Evolutionary conservation across 306 rosid species (phyloP), one percentile per base, ranked within the genome.

Genomic region (Chamaecrista fasciculata): DNA sequence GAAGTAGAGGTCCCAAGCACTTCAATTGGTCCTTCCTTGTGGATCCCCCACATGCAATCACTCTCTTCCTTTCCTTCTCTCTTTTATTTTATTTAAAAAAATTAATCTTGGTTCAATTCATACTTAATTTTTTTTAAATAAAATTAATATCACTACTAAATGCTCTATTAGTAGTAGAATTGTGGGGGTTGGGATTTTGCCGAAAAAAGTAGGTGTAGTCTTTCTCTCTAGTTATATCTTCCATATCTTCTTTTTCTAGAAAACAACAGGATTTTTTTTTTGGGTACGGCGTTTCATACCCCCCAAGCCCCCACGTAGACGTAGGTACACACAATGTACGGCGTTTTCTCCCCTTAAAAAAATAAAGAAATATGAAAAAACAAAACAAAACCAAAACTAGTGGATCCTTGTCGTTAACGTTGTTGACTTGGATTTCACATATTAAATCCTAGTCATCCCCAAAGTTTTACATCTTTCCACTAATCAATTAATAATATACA

Each of bases 41-140:
- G 79, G 79, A 29, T 74, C 80, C 75, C 75, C 80, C 72, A 72
- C 73, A 60, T 47, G 57, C 80, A 77, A 63, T 77, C 77, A 36
- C 74, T 66, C 69, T 71, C 77, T 75, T 42, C 42, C 74, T 67
- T 37, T 73, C 49, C 21, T 66, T 50, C 44, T 36, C 21, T 55
- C 4, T 33, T 33, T 33, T n/a, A n/a, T n/a, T n/a, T n/a, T n/a
- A n/a, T n/a, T n/a, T n/a, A n/a, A n/a, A n/a, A n/a, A n/a, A n/a
- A n/a, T n/a, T n/a, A n/a, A n/a, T n/a, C n/a, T n/a, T n/a, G n/a
- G n/a, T n/a, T n/a, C n/a, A n/a, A n/a, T n/a, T n/a, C n/a, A n/a
- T n/a, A n/a, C n/a, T n/a, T n/a, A n/a, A n/a, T n/a, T n/a, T n/a
- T n/a, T n/a, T n/a, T n/a, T n/a, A n/a, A n/a, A n/a, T n/a, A n/a